Conservation (phyloP, 179 eudicot species). For the Corrigiola litoralis region DNA sequence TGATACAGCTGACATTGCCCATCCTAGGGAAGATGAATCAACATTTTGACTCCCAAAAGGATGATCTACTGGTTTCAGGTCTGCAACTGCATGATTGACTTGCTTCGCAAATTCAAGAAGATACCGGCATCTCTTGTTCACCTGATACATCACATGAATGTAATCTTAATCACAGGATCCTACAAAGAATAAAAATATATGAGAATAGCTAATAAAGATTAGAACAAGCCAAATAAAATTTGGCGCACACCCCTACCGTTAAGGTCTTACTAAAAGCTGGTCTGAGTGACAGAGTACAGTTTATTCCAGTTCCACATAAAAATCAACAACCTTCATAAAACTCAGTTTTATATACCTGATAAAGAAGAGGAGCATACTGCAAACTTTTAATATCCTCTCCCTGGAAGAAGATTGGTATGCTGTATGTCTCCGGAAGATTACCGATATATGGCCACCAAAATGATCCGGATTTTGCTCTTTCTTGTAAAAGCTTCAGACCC, state of each 20-base stretch:
- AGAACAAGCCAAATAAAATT: background rate
- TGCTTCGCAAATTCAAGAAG: slow-evolving; percentile 79
- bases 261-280: too few species aligned
- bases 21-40: slow-evolving; percentile 84
- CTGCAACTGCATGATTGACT: slow-evolving; percentile 47
- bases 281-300: too few species aligned
- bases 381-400: slow-evolving; percentile 82
- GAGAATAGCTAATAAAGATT: too few species aligned
- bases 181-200: too few species aligned
- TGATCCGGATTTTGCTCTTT: slow-evolving; percentile 74
- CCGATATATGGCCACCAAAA: slow-evolving; percentile 99
- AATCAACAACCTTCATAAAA: background rate
- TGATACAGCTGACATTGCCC: slow-evolving; percentile 98
- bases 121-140: slow-evolving; percentile 89
- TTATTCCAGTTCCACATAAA: too few species aligned
- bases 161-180: background rate
- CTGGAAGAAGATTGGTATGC: slow-evolving; percentile 85
- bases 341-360: slow-evolving; percentile 51
- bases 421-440: slow-evolving; percentile 90
- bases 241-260: background rate
- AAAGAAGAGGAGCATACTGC: slow-evolving; percentile 82
- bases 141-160: slow-evolving; percentile 32
- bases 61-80: slow-evolving; percentile 49
- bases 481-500: slow-evolving; percentile 87
- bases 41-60: slow-evolving; percentile 81